Conservation (phyloP, 2,329 filamentous ascomycete species). For the Diaporthe sp. region DNA sequence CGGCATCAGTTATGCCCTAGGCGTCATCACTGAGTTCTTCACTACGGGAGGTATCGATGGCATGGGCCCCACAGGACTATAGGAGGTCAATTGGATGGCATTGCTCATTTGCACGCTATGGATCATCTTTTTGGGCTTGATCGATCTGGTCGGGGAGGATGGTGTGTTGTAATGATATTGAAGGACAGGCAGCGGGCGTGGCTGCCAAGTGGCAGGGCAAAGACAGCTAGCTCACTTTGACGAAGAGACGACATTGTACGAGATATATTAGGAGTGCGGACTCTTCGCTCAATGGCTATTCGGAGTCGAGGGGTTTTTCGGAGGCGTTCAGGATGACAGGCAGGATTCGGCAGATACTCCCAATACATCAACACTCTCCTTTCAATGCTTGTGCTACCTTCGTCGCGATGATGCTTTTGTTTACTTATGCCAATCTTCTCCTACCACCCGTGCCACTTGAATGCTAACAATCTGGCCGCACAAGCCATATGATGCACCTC, state of each 20-base stretch:
- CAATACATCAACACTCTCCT: slow-evolving; percentile 34
- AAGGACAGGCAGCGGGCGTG: background rate
- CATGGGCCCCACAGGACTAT: slow-evolving; percentile 50
- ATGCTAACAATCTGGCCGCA: background rate
- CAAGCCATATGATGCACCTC: background rate
- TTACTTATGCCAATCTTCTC: background rate
- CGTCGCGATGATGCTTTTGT: background rate
- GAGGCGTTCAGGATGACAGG: slow-evolving; percentile 10
- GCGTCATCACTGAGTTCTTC: slow-evolving; percentile 71
- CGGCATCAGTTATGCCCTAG: slow-evolving; percentile 70
- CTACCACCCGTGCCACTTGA: background rate
- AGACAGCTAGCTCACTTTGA: background rate
- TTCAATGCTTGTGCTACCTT: background rate
- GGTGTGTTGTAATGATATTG: background rate
- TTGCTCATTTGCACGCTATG: background rate
- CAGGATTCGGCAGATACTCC: slow-evolving; percentile 24
- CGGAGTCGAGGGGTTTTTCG: background rate
- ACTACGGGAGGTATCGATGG: slow-evolving; percentile 62
- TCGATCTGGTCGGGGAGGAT: background rate
- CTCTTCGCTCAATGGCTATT: slow-evolving; percentile 22
- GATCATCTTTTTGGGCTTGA: background rate
- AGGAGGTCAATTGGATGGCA: background rate
- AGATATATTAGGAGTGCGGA: background rate
- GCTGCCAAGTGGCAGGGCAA: background rate
- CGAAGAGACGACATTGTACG: slow-evolving; percentile 28